These are phyloP conservation scores for Phymatotrichopsis omnivora DNA, from an alignment of 2,329 filamentous ascomycete genomes.

Conservation along the genomic window DNA sequence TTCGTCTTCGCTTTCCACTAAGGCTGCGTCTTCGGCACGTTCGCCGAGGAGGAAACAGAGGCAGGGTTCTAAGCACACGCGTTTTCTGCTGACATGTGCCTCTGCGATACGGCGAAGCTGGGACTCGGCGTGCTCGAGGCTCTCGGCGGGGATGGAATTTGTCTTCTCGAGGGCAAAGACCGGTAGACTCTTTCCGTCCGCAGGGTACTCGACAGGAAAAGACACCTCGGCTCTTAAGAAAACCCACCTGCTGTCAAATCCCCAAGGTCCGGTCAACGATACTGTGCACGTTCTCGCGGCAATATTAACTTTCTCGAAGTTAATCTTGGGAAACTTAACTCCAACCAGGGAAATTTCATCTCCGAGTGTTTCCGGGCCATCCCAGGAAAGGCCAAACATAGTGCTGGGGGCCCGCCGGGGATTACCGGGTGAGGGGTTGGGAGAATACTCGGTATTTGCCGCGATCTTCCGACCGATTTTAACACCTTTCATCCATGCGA, in stretches of 20 bases:
- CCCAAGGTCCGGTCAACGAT: slow-evolving; percentile 52
- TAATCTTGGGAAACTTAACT: slow-evolving; percentile 50
- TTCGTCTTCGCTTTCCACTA: slow-evolving; percentile 35
- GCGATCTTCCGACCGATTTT: slow-evolving; percentile 39
- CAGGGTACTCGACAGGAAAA: slow-evolving; percentile 49
- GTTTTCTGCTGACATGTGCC: slow-evolving; percentile 43
- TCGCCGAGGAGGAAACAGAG: slow-evolving; percentile 52
- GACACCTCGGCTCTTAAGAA: slow-evolving; percentile 49
- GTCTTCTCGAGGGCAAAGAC: slow-evolving; percentile 48
- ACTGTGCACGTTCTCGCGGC: slow-evolving; percentile 45
- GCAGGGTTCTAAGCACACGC: slow-evolving; percentile 52
- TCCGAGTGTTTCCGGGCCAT: slow-evolving; percentile 43
- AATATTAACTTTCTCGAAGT: slow-evolving; percentile 50
- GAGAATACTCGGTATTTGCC: slow-evolving; percentile 13
- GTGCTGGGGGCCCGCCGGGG: no score
- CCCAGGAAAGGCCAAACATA: slow-evolving; percentile 28
- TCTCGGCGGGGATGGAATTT: slow-evolving; percentile 44
- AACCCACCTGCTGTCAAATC: slow-evolving; percentile 41
- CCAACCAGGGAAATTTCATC: slow-evolving; percentile 53
- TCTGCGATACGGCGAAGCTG: slow-evolving; percentile 48
- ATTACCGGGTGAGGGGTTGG: slow-evolving; percentile 2
- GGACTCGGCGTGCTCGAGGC: slow-evolving; percentile 41
- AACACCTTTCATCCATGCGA: slow-evolving; percentile 56
- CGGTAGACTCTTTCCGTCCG: slow-evolving; percentile 38
- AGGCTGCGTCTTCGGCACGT: slow-evolving; percentile 46